Base-by-base conservation (phyloP, 2,329 filamentous ascomycete genomes). In the Cordyceps pruinosa region DNA sequence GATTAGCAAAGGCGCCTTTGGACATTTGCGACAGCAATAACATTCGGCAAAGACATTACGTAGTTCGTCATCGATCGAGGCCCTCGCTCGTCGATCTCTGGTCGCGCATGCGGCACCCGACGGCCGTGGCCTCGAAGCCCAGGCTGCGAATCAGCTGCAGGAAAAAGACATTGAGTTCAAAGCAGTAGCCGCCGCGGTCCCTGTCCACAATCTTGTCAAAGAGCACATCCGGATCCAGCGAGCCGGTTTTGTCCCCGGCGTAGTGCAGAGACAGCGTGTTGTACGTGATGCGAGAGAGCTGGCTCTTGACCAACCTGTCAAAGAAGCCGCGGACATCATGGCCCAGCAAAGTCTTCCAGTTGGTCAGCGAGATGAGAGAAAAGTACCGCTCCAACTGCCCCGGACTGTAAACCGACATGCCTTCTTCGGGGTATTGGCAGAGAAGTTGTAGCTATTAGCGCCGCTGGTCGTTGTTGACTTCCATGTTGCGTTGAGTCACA, bases 231-330 rank as follows among this genome's bases (percentile, higher is more conserved):
- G 32, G 12, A 12, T 41, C 47, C 23, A 51, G 26, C 5, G 41
- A 51, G n/a, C 30, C 47, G 4, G 26, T 19, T 9, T 45, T 46
- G 23, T 52, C 55, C 23, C 8, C 21, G 12, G 46, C 9, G 30
- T 51, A 52, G 41, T 52, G 55, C 37, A 51, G 39, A 26, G 28
- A 44, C n/a, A 39, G 35, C 3, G 30, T 57, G 52, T 55, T 55
- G 32, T 55, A 47, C n/a, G 52, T 30, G 25, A 55, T 55, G 42
- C 32, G 52, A 10, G 52, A 32, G 32, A 32, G 52, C 10, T 55
- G 44, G 34, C 45, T 13, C 44, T 48, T 32, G 44, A 56, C 25
- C 32, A 48, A 17, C 19, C 25, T 25, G 42, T 30, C 42, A 30
- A 47, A 39, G 52, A 48, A 41, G 42, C 10, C n/a, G 25, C n/a